phyloP scores from a whole-genome alignment of 306 rosid genomes.

The Corylus avellana region DNA sequence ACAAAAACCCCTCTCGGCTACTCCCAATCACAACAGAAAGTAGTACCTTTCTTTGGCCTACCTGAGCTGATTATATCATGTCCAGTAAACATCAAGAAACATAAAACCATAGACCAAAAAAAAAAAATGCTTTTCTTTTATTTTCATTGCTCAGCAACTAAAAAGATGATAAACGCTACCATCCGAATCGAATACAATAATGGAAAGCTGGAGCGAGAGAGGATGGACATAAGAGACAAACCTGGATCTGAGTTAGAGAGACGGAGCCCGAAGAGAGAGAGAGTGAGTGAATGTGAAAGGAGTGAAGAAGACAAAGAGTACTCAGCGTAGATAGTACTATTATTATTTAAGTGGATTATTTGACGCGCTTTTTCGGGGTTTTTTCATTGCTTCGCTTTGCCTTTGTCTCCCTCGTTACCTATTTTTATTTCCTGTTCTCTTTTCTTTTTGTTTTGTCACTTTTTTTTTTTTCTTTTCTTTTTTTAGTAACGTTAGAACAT shows the following conservation, averaged over 20 bases:
- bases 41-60: not conserved
- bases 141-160: constrained; percentile 7
- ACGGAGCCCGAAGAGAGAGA: constrained; percentile 4
- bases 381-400: constrained; percentile 12
- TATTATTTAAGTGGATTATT: constrained; percentile 34
- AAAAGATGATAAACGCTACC: constrained; percentile 15
- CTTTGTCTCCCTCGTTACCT: not conserved
- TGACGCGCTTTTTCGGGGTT: constrained; percentile 65
- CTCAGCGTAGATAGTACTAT: constrained; percentile 10
- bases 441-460: not conserved
- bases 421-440: constrained; percentile 26
- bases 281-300: constrained; percentile 22
- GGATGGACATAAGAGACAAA: constrained; percentile 32
- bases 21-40: not conserved
- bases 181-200: constrained; percentile 23
- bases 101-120: not conserved
- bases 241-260: constrained; percentile 66
- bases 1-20: not conserved
- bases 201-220: constrained; percentile 7
- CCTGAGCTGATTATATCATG: not conserved
- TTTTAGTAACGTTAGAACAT: not conserved
- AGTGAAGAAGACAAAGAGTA: not conserved
- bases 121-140: not conserved
- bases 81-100: constrained; percentile 11
- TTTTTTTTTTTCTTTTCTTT: constrained; percentile 8